Evolutionary conservation across 176 grass and related monocot species (phyloP), one percentile per base, ranked within the genome.

Genomic region (Oryza meyeriana): DNA sequence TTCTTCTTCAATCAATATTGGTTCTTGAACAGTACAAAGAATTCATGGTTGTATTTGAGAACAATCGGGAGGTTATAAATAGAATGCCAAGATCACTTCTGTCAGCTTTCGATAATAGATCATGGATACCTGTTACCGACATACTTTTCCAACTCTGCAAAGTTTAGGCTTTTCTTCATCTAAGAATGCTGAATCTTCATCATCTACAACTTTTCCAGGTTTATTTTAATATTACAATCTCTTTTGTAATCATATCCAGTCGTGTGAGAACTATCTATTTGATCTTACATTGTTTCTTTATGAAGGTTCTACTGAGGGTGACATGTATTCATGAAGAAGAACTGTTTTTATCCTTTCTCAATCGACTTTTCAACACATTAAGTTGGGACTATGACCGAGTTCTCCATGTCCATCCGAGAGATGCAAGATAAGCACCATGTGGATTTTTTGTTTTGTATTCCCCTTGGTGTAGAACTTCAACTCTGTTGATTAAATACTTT

Each of bases 361-460:
- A 93, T 77, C 80, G 91, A 67, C 90, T 97, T 87, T 97, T 97
- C 69, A 97, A 97, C 79, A 97, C 86, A 40, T 86, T 93, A 33
- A 97, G 94, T 75, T 97, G 94, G 94, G 94, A 89, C 90, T 12
- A 97, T 97, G 94, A 97, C 94, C 1, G 94, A 97, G 72, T 97
- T 93, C 57, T 97, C 88, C 41, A 90, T 97, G 80, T 93, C 94
- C 70, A 97, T 97, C 65, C 86, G 91, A 58, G 94, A 97, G 88
- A 93, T 97, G 94, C 94, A 97, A 87, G 94, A 97, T 86, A 97
- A 93, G 69, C 62, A 87, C 81, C 83, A 97, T 79, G 94, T 97
- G 32, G 67, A 66, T 71, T 39, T 74, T 38, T 47, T 47, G 6
- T 66, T 55, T 41, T 57, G 3, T 20, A n/a, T 68, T 68, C 41